Percentiles rank a stretch among this genome's conserved stretches.
These are phyloP conservation scores for Linum trigynum DNA, from an alignment of 345 rosid genomes.

Conservation along the genomic window DNA sequence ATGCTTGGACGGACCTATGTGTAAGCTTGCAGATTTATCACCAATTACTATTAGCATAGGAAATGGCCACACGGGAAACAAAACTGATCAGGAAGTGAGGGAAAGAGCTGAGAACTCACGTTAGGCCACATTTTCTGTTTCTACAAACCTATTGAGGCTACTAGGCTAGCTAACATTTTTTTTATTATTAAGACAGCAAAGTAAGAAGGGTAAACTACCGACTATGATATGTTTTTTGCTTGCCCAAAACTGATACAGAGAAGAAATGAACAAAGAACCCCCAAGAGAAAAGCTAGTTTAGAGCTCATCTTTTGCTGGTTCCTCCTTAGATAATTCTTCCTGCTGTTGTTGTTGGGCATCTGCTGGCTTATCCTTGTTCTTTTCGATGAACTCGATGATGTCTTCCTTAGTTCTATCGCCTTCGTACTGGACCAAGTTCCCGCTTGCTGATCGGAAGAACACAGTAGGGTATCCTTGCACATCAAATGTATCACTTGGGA, in stretches of 20 bases:
- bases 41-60: no score
- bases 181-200: no score
- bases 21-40: no score
- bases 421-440: slow-evolving; percentile 49
- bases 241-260: slow-evolving; percentile 13
- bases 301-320: slow-evolving; percentile 51
- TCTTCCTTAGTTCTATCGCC: slow-evolving; percentile 79
- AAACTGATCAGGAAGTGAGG: no score
- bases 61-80: no score
- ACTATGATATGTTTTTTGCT: neutral
- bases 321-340: slow-evolving; percentile 18
- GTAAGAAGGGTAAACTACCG: no score
- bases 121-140: no score
- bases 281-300: slow-evolving; percentile 16
- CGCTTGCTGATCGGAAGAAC: slow-evolving; percentile 65
- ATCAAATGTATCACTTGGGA: slow-evolving; percentile 50
- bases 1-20: no score
- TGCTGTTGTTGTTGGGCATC: neutral
- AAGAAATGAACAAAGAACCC: neutral
- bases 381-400: slow-evolving; percentile 70
- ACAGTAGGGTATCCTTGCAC: slow-evolving; percentile 82
- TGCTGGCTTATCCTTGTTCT: slow-evolving; percentile 47
- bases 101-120: no score
- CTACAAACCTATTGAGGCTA: no score
- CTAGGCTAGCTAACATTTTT: no score